phyloP scores from a whole-genome alignment of 495 filamentous ascomycete genomes.

The Tuber aestivum region DNA sequence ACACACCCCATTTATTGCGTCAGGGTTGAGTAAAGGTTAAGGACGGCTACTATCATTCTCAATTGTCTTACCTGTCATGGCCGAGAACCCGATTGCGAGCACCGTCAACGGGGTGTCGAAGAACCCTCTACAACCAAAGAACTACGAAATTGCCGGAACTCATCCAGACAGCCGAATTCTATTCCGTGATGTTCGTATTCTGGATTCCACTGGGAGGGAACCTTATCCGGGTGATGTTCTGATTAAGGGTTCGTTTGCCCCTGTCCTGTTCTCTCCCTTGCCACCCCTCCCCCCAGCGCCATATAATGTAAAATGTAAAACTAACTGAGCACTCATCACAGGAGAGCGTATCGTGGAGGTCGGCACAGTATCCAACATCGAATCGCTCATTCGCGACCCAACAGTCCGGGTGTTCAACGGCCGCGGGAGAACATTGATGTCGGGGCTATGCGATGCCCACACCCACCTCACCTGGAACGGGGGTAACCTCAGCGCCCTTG shows the following conservation, averaged over 20 bases:
- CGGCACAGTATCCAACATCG: constrained; percentile 45
- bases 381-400: constrained; percentile 41
- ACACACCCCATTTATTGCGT: not conserved
- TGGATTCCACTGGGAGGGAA: constrained; percentile 49
- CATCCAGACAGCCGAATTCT: constrained; percentile 45
- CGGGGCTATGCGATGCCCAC: constrained; percentile 50
- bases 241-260: constrained; percentile 42
- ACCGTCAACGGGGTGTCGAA: not conserved
- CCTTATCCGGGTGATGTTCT: constrained; percentile 51
- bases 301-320: not conserved
- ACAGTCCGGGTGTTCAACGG: constrained; percentile 46
- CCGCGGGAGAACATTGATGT: constrained; percentile 48
- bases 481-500: constrained; percentile 44
- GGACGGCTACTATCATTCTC: not conserved
- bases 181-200: constrained; percentile 49
- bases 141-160: constrained; percentile 44
- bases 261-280: not conserved
- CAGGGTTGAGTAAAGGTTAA: not conserved
- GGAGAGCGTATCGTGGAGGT: constrained; percentile 46
- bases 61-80: not conserved
- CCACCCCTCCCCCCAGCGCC: not conserved
- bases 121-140: constrained; percentile 40
- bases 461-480: constrained; percentile 53
- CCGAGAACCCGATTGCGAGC: not conserved
- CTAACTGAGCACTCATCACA: constrained; percentile 15